These are phyloP conservation scores for Chalciporus chontae DNA, from an alignment of 768 basidiomycete genomes.

Conservation along the genomic window DNA sequence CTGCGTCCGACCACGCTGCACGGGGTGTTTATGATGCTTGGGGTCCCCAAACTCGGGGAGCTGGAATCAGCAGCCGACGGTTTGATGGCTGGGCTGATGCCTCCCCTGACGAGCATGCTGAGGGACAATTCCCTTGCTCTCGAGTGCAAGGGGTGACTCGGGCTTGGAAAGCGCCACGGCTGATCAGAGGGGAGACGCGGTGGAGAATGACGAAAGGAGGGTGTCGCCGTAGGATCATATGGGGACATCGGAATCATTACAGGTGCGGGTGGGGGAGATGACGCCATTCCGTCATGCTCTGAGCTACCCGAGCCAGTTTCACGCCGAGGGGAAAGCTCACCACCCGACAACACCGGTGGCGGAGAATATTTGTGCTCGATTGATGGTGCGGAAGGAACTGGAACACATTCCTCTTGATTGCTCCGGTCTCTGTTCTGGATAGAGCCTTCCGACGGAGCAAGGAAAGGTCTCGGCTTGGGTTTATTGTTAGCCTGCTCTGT, in stretches of 20 bases:
- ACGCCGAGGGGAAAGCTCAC: not conserved
- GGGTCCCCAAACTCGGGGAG: conserved; percentile 27
- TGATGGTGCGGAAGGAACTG: conserved; percentile 21
- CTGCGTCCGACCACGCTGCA: conserved; percentile 23
- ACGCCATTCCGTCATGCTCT: conserved; percentile 6
- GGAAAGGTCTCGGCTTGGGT: conserved; percentile 20
- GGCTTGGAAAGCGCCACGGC: conserved; percentile 79
- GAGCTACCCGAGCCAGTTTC: not conserved
- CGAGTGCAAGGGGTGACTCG: conserved; percentile 73
- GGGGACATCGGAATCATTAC: conserved; percentile 58
- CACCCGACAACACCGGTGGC: conserved; percentile 11
- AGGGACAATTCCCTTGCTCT: conserved; percentile 61
- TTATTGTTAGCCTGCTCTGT: conserved; percentile 16
- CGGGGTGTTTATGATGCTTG: conserved; percentile 30
- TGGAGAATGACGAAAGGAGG: conserved; percentile 75
- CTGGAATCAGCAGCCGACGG: conserved; percentile 26
- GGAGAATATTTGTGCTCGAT: conserved; percentile 26
- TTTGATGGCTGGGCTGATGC: conserved; percentile 46
- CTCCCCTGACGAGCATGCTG: conserved; percentile 55
- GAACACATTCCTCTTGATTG: conserved; percentile 10
- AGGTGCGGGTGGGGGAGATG: conserved; percentile 26
- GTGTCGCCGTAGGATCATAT: conserved; percentile 71
- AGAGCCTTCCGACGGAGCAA: conserved; percentile 15
- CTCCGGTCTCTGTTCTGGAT: conserved; percentile 12
- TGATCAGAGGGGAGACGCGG: conserved; percentile 73